Evolutionary conservation across 495 filamentous ascomycete species (phyloP), one percentile per base, ranked within the genome.

Genomic region (Podospora conica): DNA sequence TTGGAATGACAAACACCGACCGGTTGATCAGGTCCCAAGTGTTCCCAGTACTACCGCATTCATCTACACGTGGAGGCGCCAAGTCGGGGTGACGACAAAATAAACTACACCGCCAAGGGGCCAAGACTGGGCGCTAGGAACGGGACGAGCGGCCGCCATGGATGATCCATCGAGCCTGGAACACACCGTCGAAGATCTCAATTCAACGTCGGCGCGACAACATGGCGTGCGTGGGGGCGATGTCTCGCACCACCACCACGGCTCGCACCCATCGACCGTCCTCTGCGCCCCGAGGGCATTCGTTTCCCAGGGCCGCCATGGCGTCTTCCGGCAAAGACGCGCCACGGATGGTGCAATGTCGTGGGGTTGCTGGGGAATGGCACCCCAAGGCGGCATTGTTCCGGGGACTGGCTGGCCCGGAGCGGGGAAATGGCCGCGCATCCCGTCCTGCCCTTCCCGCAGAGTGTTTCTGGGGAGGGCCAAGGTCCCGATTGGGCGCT

Each of bases 311-410:
- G 15, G 6, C 40, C 18, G 18, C 40, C 40, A 48, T 48, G 6
- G 4, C 40, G 40, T 48, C 40, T 48, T 48, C 40, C 40, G 33
- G 22, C 55, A 25, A 58, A 58, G 28, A 40, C 24, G 56, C 55
- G 62, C 55, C 62, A 64, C 55, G 20, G 55, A 64, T 57, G 62
- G 9, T 20, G 12, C 40, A 15, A 64, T 11, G 58, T 58, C 53
- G 61, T 63, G 59, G 59, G 59, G 59, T 61, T 33, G 29, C 18
- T 31, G 31, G 20, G 33, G 33, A 40, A 40, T 18, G 33, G 29
- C 29, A 33, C 10, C 15, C 27, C 33, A 23, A 27, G 40, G 21
- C 24, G 40, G 48, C 61, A 63, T 25, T 59, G 58, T 27, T 59
- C 25, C 58, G 58, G 58, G 28, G 9, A 21, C 8, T 20, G 58